Evolutionary conservation across 1,284 basidiomycete species (phyloP).

Genomic region (Leccinum subspadiceum): DNA sequence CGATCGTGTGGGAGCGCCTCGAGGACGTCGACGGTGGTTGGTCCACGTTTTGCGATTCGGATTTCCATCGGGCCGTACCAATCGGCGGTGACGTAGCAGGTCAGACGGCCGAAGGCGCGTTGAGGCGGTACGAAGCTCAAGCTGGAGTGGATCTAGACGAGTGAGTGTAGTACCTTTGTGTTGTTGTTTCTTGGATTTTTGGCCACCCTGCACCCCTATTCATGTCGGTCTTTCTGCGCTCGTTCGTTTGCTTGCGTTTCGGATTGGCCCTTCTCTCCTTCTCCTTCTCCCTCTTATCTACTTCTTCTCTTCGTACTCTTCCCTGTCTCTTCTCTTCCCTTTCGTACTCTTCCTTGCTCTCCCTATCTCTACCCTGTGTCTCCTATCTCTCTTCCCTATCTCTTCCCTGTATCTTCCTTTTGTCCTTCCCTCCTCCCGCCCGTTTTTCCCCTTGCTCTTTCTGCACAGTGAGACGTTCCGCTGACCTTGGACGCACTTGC

Average conservation of each 20-base stretch:
- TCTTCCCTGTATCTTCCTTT: neutral
- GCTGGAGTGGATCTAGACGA: conserved; percentile 50
- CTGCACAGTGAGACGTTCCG: neutral
- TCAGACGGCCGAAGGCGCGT: conserved; percentile 59
- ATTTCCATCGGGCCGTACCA: conserved; percentile 62
- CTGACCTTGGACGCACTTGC: neutral
- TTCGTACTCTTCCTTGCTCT: neutral
- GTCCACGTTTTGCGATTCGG: conserved; percentile 73
- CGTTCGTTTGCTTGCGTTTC: neutral
- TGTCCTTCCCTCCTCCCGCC: neutral
- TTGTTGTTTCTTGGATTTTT: neutral
- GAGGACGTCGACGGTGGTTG: conserved; percentile 82
- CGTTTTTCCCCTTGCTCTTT: neutral
- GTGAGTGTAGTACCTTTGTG: conserved; percentile 31
- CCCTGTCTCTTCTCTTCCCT: neutral
- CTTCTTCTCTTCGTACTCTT: neutral
- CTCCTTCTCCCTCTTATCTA: neutral
- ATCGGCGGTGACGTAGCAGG: conserved; percentile 80
- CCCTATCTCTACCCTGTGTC: neutral
- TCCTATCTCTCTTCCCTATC: neutral
- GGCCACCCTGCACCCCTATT: neutral
- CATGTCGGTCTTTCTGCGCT: neutral
- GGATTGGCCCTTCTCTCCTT: neutral
- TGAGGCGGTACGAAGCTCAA: conserved; percentile 43
- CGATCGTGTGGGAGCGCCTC: conserved; percentile 85